Base-by-base conservation (phyloP, 805 yeast species). In the Wickerhamiella azyma region DNA sequence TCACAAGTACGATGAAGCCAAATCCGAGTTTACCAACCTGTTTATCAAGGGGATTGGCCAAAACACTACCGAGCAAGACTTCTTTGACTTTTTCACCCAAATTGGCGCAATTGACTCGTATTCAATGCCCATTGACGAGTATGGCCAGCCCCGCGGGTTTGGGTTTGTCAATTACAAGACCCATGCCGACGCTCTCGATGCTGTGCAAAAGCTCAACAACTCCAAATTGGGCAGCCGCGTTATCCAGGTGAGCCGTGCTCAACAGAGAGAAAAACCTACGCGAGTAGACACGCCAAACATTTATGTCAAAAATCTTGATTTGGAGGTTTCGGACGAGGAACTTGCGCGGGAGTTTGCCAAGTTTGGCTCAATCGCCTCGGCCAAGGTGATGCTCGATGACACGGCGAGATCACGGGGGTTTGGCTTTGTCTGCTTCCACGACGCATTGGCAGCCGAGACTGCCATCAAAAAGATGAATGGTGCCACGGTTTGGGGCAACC, bases 351-450 rank as follows among this genome's bases (percentile, higher is more conserved):
- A 69, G 47, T 77, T 75, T 55, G 54, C 59, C 17, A 53, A 55
- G 43, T 76, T 61, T 58, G 82, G 83, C 11, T 65, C 62, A 24
- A 71, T 77, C 30, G 66, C 72, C 8, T 72, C 78, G 37, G 74
- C 76, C 3, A 73, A 74, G 46, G 66, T 76, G 21, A 75, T 77
- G 64, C 72, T 76, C 3, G 69, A 66, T 47, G 68, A 66, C 33
- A 48, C 52, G n/a, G 69, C 68, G 28, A 67, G 67, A 49, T 80
- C 89, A 18, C 75, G 77, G 59, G 88, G 92, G 17, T 84, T 80
- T 59, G 94, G 92, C 39, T 84, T 84, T 66, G 84, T 83, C 45
- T 81, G 85, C 63, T 84, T 72, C 58, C 77, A 75, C 55, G 66
- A 66, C 51, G 79, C 82, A 46, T 66, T 74, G 41, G 74, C 77